phyloP scores from a whole-genome alignment of 257 asterid species.

The Solanum tacnaense region DNA sequence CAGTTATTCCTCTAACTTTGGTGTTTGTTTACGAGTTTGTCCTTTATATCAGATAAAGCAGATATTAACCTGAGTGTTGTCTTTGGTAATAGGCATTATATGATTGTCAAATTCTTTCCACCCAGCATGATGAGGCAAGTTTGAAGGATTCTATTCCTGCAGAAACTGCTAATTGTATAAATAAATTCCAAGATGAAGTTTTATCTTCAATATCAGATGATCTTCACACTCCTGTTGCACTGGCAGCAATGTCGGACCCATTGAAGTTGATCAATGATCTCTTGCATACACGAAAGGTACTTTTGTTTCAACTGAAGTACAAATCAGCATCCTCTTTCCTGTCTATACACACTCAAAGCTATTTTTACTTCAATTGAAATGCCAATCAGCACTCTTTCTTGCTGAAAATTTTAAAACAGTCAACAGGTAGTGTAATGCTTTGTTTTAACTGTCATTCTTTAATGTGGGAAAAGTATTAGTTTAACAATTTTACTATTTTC shows the following conservation, averaged over 20 bases:
- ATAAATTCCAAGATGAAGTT: slow-evolving; percentile 59
- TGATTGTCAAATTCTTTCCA: slow-evolving; percentile 46
- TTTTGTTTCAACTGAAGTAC: neutral
- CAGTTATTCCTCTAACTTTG: neutral
- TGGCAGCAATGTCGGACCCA: slow-evolving; percentile 93
- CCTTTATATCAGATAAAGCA: neutral
- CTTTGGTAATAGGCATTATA: slow-evolving; percentile 52
- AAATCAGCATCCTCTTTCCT: neutral
- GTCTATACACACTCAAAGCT: neutral
- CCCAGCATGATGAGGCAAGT: slow-evolving; percentile 27
- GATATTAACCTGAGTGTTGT: neutral
- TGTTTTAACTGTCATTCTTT: neutral
- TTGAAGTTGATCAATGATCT: slow-evolving; percentile 81
- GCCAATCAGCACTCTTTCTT: neutral
- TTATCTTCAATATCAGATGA: slow-evolving; percentile 75
- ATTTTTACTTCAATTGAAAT: neutral
- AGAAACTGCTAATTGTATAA: slow-evolving; percentile 44
- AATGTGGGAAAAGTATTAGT: neutral
- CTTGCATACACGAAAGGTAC: slow-evolving; percentile 81
- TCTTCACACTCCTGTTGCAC: slow-evolving; percentile 74
- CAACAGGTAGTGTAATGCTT: neutral
- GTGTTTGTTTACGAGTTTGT: neutral
- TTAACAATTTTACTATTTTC: neutral
- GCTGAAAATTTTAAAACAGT: neutral
- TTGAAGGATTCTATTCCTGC: slow-evolving; percentile 52